These are phyloP conservation scores for Chlorociboria aeruginascens DNA, from an alignment of 495 filamentous ascomycete genomes.

Conservation along the genomic window DNA sequence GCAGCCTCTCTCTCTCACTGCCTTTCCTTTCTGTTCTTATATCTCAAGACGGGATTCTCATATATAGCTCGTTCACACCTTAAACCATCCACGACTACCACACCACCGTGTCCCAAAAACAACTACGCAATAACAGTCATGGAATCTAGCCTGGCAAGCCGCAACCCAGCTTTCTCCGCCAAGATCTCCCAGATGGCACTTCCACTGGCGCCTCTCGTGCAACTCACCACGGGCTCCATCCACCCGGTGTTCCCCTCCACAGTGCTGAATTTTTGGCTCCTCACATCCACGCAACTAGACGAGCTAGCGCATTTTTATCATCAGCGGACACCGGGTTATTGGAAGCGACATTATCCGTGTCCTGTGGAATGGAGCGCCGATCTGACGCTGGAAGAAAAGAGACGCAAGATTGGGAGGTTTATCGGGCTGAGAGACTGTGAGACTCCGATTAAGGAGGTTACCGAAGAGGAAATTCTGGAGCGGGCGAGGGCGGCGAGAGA, in stretches of 20 bases:
- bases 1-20: too few species aligned
- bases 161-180: slow-evolving; percentile 4
- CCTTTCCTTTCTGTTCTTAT: too few species aligned
- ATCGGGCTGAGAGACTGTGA: slow-evolving; percentile 56
- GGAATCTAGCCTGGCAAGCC: not conserved
- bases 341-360: slow-evolving; percentile 51
- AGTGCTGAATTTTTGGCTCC: slow-evolving; percentile 59
- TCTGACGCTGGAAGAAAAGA: slow-evolving; percentile 36
- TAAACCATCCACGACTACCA: too few species aligned
- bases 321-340: slow-evolving; percentile 46
- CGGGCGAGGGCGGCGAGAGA: slow-evolving; percentile 27
- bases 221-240: slow-evolving; percentile 41
- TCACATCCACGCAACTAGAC: slow-evolving; percentile 61
- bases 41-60: too few species aligned
- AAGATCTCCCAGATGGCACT: slow-evolving; percentile 16
- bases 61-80: too few species aligned
- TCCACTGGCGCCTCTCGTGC: slow-evolving; percentile 43
- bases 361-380: slow-evolving; percentile 24
- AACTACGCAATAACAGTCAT: not conserved
- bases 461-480: slow-evolving; percentile 17
- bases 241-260: slow-evolving; percentile 57
- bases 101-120: too few species aligned
- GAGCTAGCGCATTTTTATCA: slow-evolving; percentile 63
- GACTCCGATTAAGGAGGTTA: slow-evolving; percentile 25
- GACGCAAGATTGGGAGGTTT: slow-evolving; percentile 49